A percentile compares a stretch with the other conserved stretches of the same genome.
Evolutionary conservation across 306 rosid species (phyloP).

Genomic region (Cucurbita maxima): DNA sequence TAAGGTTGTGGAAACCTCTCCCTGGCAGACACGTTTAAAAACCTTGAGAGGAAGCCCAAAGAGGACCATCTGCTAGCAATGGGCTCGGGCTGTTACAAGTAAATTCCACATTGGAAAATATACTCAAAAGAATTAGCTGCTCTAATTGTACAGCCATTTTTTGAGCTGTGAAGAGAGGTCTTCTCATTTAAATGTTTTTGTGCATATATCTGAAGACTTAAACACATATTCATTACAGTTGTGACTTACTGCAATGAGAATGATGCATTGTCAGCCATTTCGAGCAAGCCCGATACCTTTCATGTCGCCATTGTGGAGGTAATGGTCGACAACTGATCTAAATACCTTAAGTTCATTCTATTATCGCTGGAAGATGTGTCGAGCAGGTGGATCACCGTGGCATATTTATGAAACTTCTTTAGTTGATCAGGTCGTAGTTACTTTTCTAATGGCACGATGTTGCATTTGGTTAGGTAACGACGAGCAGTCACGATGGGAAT

Average conservation of each 20-base stretch:
- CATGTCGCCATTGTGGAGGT: slow-evolving; percentile 16
- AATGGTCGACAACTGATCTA: background rate
- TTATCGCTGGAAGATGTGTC: too few relatives aligned
- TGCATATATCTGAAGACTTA: background rate
- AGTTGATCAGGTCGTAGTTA: background rate
- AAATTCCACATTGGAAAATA: background rate
- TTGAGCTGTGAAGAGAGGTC: background rate
- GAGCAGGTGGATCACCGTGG: background rate
- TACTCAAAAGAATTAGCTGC: background rate
- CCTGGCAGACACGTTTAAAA: too few relatives aligned
- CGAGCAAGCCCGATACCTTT: background rate
- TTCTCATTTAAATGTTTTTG: background rate
- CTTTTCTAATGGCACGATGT: background rate
- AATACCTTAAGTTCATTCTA: background rate
- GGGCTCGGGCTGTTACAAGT: too few relatives aligned
- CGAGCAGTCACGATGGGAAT: slow-evolving; percentile 32
- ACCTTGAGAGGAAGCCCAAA: too few relatives aligned
- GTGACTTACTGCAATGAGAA: slow-evolving; percentile 9
- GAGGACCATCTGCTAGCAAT: too few relatives aligned
- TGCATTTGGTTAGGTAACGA: slow-evolving; percentile 31
- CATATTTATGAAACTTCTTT: background rate
- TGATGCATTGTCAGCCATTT: slow-evolving; percentile 12
- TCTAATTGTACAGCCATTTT: background rate
- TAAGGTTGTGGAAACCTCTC: too few relatives aligned
- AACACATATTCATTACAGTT: background rate